Percentiles rank a stretch among this genome's conserved stretches.
phyloP scores from a whole-genome alignment of 495 filamentous ascomycete genomes.

The Penicillium silybi region DNA sequence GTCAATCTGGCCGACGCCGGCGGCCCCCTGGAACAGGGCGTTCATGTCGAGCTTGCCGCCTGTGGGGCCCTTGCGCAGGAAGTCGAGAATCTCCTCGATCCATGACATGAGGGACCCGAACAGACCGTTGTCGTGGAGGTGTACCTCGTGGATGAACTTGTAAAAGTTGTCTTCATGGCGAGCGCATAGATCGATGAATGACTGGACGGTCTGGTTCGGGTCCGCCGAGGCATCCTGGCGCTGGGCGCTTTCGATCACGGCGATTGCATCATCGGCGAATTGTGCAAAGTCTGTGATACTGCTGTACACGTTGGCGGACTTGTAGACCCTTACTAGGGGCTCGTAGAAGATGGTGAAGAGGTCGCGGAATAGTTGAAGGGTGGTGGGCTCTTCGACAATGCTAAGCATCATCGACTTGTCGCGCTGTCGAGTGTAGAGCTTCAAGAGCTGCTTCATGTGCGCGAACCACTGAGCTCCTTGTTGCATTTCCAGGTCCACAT shows the following conservation, averaged over 20 bases:
- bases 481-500: slow-evolving; percentile 83
- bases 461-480: slow-evolving; percentile 87
- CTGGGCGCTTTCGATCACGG: slow-evolving; percentile 82
- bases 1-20: slow-evolving; percentile 62
- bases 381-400: slow-evolving; percentile 92
- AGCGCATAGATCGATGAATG: slow-evolving; percentile 95
- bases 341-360: slow-evolving; percentile 99
- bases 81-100: slow-evolving; percentile 95
- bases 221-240: slow-evolving; percentile 89
- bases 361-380: slow-evolving; percentile 88
- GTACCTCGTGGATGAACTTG: slow-evolving; percentile 97
- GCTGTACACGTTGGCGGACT: slow-evolving; percentile 97
- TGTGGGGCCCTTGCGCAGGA: slow-evolving; percentile 78
- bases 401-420: slow-evolving; percentile 97
- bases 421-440: slow-evolving; percentile 83
- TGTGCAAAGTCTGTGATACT: slow-evolving; percentile 91
- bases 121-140: slow-evolving; percentile 94
- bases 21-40: slow-evolving; percentile 76
- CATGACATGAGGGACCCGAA: slow-evolving; percentile 95
- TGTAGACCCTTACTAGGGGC: slow-evolving; percentile 92
- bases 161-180: slow-evolving; percentile 96
- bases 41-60: slow-evolving; percentile 89
- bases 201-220: slow-evolving; percentile 97
- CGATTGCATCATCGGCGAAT: slow-evolving; percentile 89
- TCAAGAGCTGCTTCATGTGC: slow-evolving; percentile 89